These are phyloP conservation scores for Apiospora marii DNA, from an alignment of 2,329 filamentous ascomycete genomes.

Conservation along the genomic window DNA sequence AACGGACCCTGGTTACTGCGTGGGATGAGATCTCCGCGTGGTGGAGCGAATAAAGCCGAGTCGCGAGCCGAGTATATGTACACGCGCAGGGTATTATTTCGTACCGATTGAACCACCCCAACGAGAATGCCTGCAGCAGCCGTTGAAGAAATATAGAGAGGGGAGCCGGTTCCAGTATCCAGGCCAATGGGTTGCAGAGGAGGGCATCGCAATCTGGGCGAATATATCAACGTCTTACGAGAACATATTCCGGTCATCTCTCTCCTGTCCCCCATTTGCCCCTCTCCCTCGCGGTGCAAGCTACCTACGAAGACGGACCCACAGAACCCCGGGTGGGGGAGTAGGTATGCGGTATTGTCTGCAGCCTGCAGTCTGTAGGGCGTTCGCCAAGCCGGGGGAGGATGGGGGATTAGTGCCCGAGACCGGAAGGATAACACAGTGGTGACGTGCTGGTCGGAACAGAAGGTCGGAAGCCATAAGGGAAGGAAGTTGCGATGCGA, in stretches of 20 bases:
- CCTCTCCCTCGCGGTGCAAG: background rate
- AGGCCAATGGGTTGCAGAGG: background rate
- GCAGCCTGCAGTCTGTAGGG: background rate
- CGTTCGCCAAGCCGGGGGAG: background rate
- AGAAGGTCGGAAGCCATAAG: background rate
- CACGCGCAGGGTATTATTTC: background rate
- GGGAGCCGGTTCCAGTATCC: background rate
- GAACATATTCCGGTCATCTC: too few species aligned
- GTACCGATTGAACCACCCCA: background rate
- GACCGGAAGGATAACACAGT: background rate
- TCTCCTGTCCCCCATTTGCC: background rate
- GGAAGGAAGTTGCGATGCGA: background rate
- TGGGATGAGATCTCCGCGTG: conserved; percentile 8
- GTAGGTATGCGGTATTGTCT: background rate
- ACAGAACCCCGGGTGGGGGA: background rate
- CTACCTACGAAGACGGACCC: background rate
- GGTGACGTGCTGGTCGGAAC: background rate
- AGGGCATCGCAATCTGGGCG: background rate
- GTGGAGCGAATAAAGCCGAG: conserved; percentile 8
- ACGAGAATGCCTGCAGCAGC: background rate
- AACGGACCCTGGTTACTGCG: conserved; percentile 6
- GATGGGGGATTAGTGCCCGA: background rate
- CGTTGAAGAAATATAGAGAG: background rate
- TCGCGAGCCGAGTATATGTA: conserved; percentile 1
- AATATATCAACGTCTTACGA: background rate